These are phyloP conservation scores for Aureobasidium lini DNA, from an alignment of 2,329 filamentous ascomycete species.

Conservation along the genomic window DNA sequence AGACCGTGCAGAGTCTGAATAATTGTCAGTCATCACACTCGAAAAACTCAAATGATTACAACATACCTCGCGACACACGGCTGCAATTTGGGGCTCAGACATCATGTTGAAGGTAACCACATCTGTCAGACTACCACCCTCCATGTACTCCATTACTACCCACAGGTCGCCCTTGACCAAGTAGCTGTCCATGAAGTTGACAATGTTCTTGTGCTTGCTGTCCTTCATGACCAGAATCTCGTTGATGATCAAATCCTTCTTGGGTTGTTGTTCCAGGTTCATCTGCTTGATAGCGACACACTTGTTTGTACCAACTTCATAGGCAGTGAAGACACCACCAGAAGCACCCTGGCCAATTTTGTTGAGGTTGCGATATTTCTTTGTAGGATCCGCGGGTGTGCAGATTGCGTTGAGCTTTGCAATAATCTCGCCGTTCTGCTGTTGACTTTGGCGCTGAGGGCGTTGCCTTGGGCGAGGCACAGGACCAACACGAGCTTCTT, in stretches of 20 bases:
- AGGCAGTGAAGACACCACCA: constrained; percentile 88
- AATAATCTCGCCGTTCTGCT: constrained; percentile 66
- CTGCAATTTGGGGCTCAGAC: constrained; percentile 94
- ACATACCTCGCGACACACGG: constrained; percentile 70
- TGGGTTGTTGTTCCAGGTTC: constrained; percentile 96
- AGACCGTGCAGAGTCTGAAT: constrained; percentile 68
- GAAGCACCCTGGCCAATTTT: constrained; percentile 98
- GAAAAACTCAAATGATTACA: constrained; percentile 24
- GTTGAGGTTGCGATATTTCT: constrained; percentile 76
- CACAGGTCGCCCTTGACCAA: constrained; percentile 83
- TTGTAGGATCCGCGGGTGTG: constrained; percentile 78
- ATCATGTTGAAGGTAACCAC: constrained; percentile 99
- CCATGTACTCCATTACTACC: constrained; percentile 99
- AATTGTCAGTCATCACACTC: constrained; percentile 24
- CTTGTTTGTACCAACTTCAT: constrained; percentile 73
- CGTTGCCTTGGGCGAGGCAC: constrained; percentile 67
- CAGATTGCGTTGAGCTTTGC: constrained; percentile 82
- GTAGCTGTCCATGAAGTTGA: constrained; percentile 98
- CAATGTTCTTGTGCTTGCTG: constrained; percentile 95
- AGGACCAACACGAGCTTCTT: constrained; percentile 45
- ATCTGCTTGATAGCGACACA: constrained; percentile 99
- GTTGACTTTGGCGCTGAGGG: constrained; percentile 61
- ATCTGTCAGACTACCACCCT: constrained; percentile 93
- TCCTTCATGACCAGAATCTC: constrained; percentile 99
- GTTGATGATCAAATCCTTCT: constrained; percentile 98